Base-by-base conservation (phyloP, 495 filamentous ascomycete species). In the Xylaria curta region DNA sequence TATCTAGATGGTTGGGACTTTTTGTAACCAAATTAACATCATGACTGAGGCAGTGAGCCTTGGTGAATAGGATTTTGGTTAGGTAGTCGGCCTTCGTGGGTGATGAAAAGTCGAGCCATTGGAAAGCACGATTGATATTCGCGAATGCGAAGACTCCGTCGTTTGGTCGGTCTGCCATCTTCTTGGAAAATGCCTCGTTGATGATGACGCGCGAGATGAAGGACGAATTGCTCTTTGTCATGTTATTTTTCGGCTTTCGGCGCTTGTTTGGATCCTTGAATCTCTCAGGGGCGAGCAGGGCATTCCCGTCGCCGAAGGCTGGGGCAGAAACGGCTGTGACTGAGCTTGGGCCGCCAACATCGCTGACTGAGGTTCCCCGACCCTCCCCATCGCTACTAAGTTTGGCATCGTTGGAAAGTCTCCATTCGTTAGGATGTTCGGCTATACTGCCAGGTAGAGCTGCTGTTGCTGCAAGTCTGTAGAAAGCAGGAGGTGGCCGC, bases 191-290 rank as follows among this genome's bases (percentile, higher is more conserved):
- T 12, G 87, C 85, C 73, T 99, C 97, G 79, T 97, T 92, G 8
- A 93, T 89, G 59, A 98, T 97, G n/a, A 97, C 95, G 64, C 96
- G 84, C 7, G 95, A 97, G 26, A 99, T 94, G 77, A 97, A 98
- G 4, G 94, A 95, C 24, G 96, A 98, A 81, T 97, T 98, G 82
- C 94, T 98, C 85, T 99, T 99, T 51, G 94, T 89, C 75, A 99
- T 94, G 79, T 96, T 98, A 80, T 94, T 97, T 83, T 97, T 98
- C 13, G 96, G 97, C 81, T 98, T 99, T 72, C 91, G 87, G 75
- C 90, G 83, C 81, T 97, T 97, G 62, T 86, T 82, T 4, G 87
- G 85, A 74, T 97, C 94, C 81, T 94, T 97, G n/a, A 86, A 80
- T 28, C 80, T 82, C 26, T 86, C 83, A 1, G 85, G 81, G 12